These are phyloP conservation scores for Bryum argenteum DNA, from an alignment of 225 moss, liverwort and hornwort genomes.

Conservation along the genomic window DNA sequence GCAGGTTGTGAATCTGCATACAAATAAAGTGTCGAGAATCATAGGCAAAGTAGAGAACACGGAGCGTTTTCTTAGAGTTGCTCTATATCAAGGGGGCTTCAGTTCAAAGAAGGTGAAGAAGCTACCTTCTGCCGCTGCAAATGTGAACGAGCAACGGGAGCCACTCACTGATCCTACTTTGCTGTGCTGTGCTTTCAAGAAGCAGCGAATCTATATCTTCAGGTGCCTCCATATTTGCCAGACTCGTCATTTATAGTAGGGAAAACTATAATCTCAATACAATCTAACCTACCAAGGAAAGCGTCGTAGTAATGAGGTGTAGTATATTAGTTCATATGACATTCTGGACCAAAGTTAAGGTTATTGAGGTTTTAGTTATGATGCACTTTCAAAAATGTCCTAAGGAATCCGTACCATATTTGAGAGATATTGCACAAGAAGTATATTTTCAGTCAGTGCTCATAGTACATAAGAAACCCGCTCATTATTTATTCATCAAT, in stretches of 20 bases:
- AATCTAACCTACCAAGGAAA: too few species aligned
- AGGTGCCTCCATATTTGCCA: constrained; percentile 45
- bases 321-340: too few species aligned
- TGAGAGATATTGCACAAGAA: too few species aligned
- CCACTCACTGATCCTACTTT: constrained; percentile 94
- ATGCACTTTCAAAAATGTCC: too few species aligned
- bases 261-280: neutral
- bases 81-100: constrained; percentile 92
- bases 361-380: too few species aligned
- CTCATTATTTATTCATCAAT: too few species aligned
- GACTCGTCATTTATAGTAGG: constrained; percentile 14
- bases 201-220: constrained; percentile 92
- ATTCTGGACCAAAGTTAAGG: too few species aligned
- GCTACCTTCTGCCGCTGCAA: constrained; percentile 81
- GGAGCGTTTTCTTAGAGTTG: constrained; percentile 89
- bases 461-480: too few species aligned
- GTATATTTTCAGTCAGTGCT: too few species aligned
- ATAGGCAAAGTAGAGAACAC: constrained; percentile 99
- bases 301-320: too few species aligned
- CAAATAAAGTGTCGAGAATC: constrained; percentile 94
- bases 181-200: constrained; percentile 93
- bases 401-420: too few species aligned
- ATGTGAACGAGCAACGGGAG: constrained; percentile 86
- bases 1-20: constrained; percentile 96
- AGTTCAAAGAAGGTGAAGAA: constrained; percentile 99